Percentiles rank a stretch among this genome's conserved stretches.
Evolutionary conservation across 1,284 basidiomycete species (phyloP).

Genomic region (Microbotryomycetes sp.): DNA sequence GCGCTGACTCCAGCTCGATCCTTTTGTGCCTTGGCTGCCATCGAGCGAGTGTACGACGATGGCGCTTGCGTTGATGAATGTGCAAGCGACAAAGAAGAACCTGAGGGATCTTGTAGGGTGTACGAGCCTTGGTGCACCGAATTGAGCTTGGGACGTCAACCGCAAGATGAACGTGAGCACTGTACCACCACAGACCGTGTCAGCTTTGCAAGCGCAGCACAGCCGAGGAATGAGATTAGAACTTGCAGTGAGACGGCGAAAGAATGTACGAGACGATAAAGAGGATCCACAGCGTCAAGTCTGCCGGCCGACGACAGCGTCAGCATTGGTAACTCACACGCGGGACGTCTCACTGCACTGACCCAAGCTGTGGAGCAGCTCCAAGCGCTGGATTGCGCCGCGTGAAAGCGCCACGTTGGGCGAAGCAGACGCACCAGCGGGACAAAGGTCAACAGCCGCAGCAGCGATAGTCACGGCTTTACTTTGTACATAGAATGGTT

Average conservation of each 20-base stretch:
- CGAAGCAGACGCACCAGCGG: background rate
- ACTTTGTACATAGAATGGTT: no score
- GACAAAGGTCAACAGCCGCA: background rate
- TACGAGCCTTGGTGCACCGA: constrained; percentile 4
- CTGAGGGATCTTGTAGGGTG: constrained; percentile 10
- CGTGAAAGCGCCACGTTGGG: background rate
- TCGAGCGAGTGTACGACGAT: background rate
- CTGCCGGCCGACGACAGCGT: background rate
- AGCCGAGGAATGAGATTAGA: background rate
- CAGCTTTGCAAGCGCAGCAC: background rate
- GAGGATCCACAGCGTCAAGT: background rate
- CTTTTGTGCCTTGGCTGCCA: constrained; percentile 23
- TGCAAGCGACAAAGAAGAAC: constrained; percentile 12
- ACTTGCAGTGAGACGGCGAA: background rate
- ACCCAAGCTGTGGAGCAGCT: background rate
- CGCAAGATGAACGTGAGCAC: constrained; percentile 15
- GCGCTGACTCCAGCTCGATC: constrained; percentile 3
- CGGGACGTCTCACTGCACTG: no score
- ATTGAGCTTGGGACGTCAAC: constrained; percentile 8
- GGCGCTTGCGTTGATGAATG: background rate
- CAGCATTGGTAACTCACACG: background rate
- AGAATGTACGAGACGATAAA: constrained; percentile 1
- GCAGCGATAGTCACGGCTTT: no score
- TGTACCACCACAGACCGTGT: background rate
- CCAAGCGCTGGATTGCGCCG: background rate